Base-by-base conservation (phyloP, 2,329 filamentous ascomycete species). In the Volutella citrinella region DNA sequence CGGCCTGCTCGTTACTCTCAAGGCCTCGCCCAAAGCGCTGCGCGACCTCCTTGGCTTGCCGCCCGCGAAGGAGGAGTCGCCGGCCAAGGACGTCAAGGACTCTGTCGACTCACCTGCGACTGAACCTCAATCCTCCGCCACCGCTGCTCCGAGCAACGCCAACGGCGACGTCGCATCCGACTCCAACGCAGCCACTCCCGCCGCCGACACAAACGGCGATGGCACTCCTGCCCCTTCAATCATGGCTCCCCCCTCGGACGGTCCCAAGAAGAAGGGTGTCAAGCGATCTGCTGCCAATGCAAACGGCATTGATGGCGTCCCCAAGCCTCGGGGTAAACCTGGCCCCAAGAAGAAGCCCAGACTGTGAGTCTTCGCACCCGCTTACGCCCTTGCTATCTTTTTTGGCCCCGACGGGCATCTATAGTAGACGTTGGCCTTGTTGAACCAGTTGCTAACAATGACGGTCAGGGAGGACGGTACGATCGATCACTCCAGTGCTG, bases 271-370 rank as follows among this genome's bases (percentile, higher is more conserved):
- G 69, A 90, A 90, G 63, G 82, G 82, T 20, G 69, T 77, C 20
- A 84, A 88, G 60, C 77, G 83, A 46, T 76, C 78, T 15, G 84
- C 84, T 51, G 71, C 77, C 23, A 78, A 72, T 35, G 72, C 70
- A 38, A 84, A 85, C 65, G 72, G 80, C 56, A 64, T 66, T 60
- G 86, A 90, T 45, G 72, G 69, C 20, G 56, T 68, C 17, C 70
- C 82, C n/a, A 89, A 86, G 63, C 72, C 82, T 34, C 73, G 87
- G 58, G 85, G 85, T 57, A 94, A 95, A 69, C 91, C 93, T 7
- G 91, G 91, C 7, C 91, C 91, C 0, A 97, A 96, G 78, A 95
- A 96, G 79, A 95, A 94, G 70, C 82, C 86, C 47, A 82, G 85
- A 73, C 67, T 95, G 91, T 96, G 84, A 68, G 89, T 84, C 19